Conservation (phyloP, 805 yeast genomes). For the Blastobotrys americana region DNA sequence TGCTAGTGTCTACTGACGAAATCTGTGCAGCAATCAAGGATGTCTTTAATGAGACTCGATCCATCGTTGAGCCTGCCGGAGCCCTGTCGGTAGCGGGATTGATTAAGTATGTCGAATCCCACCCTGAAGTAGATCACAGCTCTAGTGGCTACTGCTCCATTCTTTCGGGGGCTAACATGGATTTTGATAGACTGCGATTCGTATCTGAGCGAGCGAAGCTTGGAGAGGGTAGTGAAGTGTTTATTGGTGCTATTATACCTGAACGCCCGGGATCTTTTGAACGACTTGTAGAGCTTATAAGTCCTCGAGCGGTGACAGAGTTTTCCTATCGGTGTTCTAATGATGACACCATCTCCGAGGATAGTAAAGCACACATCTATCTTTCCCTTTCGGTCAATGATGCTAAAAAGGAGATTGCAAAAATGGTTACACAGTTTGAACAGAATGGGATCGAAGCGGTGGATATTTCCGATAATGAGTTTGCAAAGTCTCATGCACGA, state of each 20-base stretch:
- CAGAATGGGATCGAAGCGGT: slow-evolving; percentile 62
- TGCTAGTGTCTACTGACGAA: slow-evolving; percentile 83
- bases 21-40: slow-evolving; percentile 96
- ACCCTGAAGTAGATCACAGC: slow-evolving; percentile 62
- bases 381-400: slow-evolving; percentile 77
- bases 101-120: slow-evolving; percentile 61
- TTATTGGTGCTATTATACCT: slow-evolving; percentile 83
- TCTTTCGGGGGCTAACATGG: slow-evolving; percentile 96
- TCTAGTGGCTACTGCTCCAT: slow-evolving; percentile 72
- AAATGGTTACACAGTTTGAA: slow-evolving; percentile 52
- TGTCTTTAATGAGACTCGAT: slow-evolving; percentile 90
- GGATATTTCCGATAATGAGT: slow-evolving; percentile 85
- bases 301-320: slow-evolving; percentile 89
- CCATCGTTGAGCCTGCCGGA: slow-evolving; percentile 94
- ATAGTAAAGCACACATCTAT: slow-evolving; percentile 60
- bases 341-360: slow-evolving; percentile 28
- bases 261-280: slow-evolving; percentile 88
- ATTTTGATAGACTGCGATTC: slow-evolving; percentile 90
- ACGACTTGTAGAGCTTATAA: slow-evolving; percentile 64
- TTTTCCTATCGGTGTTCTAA: slow-evolving; percentile 74
- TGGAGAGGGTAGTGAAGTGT: slow-evolving; percentile 98
- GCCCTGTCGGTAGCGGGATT: slow-evolving; percentile 94
- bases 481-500: slow-evolving; percentile 95
- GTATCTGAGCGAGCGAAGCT: slow-evolving; percentile 95
- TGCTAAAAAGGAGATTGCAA: slow-evolving; percentile 62